These are phyloP conservation scores for Piromyces finnis DNA, from an alignment of 192 early-diverging fungal species.

Conservation along the genomic window DNA sequence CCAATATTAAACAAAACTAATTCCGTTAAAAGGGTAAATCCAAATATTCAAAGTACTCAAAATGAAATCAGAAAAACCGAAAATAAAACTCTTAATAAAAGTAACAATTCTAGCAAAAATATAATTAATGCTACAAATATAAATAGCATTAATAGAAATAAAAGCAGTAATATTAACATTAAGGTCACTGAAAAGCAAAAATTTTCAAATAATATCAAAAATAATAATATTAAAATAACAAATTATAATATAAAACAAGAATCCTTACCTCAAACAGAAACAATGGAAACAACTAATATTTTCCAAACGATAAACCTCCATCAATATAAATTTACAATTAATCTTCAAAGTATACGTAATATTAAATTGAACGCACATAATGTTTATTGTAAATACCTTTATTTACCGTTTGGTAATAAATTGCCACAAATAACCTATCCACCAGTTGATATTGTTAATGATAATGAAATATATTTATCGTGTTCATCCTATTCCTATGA, in stretches of 20 bases:
- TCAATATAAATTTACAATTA: background rate
- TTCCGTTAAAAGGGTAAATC: no score
- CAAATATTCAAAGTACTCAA: no score
- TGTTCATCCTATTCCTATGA: slow-evolving; percentile 27
- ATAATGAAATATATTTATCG: slow-evolving; percentile 12
- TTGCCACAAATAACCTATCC: slow-evolving; percentile 20
- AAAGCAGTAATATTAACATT: background rate
- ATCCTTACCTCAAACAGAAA: background rate
- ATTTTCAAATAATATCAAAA: no score
- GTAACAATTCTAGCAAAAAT: background rate
- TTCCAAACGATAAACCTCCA: background rate
- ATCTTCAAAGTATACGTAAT: background rate
- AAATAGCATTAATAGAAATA: background rate
- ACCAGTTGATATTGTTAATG: slow-evolving; percentile 2
- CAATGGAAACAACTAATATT: background rate
- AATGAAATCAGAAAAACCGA: no score
- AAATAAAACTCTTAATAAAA: background rate
- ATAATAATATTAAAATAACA: no score
- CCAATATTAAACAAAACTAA: no score
- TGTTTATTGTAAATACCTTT: slow-evolving; percentile 19
- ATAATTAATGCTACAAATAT: background rate
- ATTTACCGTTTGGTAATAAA: slow-evolving; percentile 23
- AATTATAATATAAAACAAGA: no score
- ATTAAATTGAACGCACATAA: background rate
- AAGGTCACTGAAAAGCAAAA: no score